Evolutionary conservation across 208 protist species (phyloP), one percentile per base, ranked within the genome.

Genomic region (Zelonia costaricensis): DNA sequence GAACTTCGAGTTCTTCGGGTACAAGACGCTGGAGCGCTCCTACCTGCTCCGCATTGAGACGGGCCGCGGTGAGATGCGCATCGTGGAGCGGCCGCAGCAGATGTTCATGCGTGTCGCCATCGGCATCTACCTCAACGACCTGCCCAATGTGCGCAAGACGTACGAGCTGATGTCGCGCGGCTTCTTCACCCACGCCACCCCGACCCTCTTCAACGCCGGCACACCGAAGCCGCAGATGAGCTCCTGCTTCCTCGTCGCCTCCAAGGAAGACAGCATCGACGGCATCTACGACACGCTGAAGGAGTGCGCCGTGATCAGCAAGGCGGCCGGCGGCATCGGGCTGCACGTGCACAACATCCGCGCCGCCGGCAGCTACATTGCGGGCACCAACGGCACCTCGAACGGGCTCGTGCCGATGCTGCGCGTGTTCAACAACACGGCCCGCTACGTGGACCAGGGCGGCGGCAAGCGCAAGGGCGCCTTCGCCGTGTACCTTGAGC

Each of bases 211-310:
- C 84, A 99, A 99, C 79, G 84, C 97, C 20, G 98, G 97, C 59
- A 99, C 97, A 20, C 91, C 86, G 15, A 78, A 67, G n/a, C 95
- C 97, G 49, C 98, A 99, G 78, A 95, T 99, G 83, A 98, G 94
- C 48, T 97, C 87, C 20, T 99, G 98, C 84, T 99, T 99, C 78
- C 81, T 99, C 10, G 76, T 99, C 25, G 88, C 95, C n/a, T 99
- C 99, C 93, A 98, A 98, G 64, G 97, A 99, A 2, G 98, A 99
- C 86, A 98, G 89, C 43, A 99, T 99, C 63, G 94, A 99, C 35
- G 98, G 98, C 42, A 99, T 99, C 74, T 99, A 99, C 78, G 98
- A 99, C 52, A 99, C 99, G 0, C 88, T 99, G 6, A 99, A 99
- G 83, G 93, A 94, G 52, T 99, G 97, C 62, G 98, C 98, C 16